Conservation (phyloP, 2,329 filamentous ascomycete genomes). For the Penicillium thymicola region DNA sequence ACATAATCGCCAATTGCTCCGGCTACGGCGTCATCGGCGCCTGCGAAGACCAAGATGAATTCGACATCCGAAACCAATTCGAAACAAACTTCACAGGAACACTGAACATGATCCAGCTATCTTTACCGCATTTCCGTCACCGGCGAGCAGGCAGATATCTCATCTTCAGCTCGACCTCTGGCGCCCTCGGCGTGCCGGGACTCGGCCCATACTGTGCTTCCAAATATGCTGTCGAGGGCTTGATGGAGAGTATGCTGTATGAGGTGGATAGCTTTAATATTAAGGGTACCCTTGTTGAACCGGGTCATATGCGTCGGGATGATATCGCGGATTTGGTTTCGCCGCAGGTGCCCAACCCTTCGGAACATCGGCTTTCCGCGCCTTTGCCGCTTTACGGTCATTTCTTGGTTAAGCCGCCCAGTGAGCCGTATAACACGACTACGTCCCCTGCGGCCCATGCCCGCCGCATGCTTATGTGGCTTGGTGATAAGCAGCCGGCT, state of each 20-base stretch:
- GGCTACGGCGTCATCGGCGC: slow-evolving; percentile 94
- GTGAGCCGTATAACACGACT: slow-evolving; percentile 72
- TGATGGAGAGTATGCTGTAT: slow-evolving; percentile 96
- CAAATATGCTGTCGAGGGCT: slow-evolving; percentile 92
- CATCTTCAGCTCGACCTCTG: slow-evolving; percentile 90
- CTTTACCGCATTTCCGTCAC: slow-evolving; percentile 79
- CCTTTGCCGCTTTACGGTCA: slow-evolving; percentile 82
- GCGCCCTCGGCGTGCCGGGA: slow-evolving; percentile 88
- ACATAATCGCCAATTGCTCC: slow-evolving; percentile 89
- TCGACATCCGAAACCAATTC: slow-evolving; percentile 92
- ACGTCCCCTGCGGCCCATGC: slow-evolving; percentile 85
- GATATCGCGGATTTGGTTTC: slow-evolving; percentile 51
- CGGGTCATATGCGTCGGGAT: slow-evolving; percentile 81
- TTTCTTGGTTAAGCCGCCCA: slow-evolving; percentile 83
- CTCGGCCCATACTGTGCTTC: slow-evolving; percentile 93
- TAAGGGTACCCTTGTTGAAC: slow-evolving; percentile 89
- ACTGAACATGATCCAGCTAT: slow-evolving; percentile 85
- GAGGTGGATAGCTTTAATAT: slow-evolving; percentile 90
- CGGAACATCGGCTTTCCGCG: slow-evolving; percentile 34
- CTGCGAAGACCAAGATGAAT: slow-evolving; percentile 94
- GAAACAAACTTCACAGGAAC: slow-evolving; percentile 98
- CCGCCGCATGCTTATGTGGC: slow-evolving; percentile 87
- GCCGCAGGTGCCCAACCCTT: slow-evolving; percentile 17
- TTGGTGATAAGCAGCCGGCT: slow-evolving; percentile 86
- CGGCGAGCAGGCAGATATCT: slow-evolving; percentile 77